Evolutionary conservation across 2,329 filamentous ascomycete genomes (phyloP).

Genomic region (Paradendryphiella salina): DNA sequence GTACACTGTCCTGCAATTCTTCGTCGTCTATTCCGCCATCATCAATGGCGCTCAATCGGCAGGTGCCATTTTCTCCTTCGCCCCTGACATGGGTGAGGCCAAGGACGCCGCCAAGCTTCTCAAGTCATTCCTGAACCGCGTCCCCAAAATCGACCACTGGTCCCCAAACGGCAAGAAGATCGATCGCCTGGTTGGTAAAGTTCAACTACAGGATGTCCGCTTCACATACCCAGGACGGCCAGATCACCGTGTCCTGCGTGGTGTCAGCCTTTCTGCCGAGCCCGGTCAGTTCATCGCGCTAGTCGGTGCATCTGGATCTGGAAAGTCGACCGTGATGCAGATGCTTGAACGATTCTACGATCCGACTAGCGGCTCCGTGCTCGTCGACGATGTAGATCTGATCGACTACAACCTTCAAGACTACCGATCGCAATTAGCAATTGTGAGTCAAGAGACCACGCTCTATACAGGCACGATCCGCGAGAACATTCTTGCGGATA

Average conservation of each 20-base stretch:
- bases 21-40: constrained; percentile 83
- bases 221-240: constrained; percentile 92
- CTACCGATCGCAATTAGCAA: constrained; percentile 80
- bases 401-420: constrained; percentile 75
- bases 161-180: constrained; percentile 52
- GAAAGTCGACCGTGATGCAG: constrained; percentile 91
- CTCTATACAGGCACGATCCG: constrained; percentile 90
- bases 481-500: constrained; percentile 75
- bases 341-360: constrained; percentile 95
- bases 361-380: constrained; percentile 76
- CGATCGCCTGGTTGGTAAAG: constrained; percentile 61
- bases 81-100: constrained; percentile 95
- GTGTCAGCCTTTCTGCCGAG: constrained; percentile 72
- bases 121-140: constrained; percentile 80
- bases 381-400: constrained; percentile 82
- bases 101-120: constrained; percentile 79
- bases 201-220: constrained; percentile 91
- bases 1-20: constrained; percentile 82
- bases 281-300: constrained; percentile 85
- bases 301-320: constrained; percentile 91
- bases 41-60: constrained; percentile 93
- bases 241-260: constrained; percentile 88
- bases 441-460: constrained; percentile 96
- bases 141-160: constrained; percentile 68
- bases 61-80: constrained; percentile 89